These are phyloP conservation scores for Diaporthe ilicicola DNA, from an alignment of 2,329 filamentous ascomycete genomes.

Conservation along the genomic window DNA sequence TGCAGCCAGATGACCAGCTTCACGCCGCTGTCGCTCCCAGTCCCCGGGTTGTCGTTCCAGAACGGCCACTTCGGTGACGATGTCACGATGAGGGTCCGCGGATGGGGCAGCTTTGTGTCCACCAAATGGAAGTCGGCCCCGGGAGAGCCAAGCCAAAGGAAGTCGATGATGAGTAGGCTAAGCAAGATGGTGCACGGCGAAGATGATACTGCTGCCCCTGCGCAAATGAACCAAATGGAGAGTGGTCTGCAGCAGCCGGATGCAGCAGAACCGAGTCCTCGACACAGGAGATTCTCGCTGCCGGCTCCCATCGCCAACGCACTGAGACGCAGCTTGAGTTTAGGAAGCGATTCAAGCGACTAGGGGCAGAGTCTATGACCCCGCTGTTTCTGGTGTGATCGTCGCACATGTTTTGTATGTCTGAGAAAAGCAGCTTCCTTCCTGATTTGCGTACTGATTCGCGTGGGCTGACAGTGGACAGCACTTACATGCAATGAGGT, in stretches of 20 bases:
- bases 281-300: background rate
- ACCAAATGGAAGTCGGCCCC: background rate
- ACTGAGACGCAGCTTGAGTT: no score
- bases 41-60: background rate
- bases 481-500: no score
- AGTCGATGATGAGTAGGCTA: background rate
- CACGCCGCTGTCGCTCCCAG: background rate
- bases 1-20: background rate
- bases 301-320: no score
- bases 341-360: no score
- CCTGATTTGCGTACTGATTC: no score
- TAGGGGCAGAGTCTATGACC: no score
- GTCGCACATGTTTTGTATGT: no score
- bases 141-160: background rate
- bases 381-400: no score
- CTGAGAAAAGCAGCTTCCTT: no score
- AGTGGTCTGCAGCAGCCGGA: background rate
- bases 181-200: background rate
- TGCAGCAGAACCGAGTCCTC: background rate
- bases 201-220: background rate
- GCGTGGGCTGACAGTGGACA: no score
- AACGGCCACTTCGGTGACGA: background rate
- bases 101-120: background rate
- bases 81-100: background rate
- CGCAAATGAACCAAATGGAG: background rate